A percentile compares a stretch with the other conserved stretches of the same genome.
These are phyloP conservation scores for Ceriops zippeliana DNA, from an alignment of 345 rosid genomes.

Conservation along the genomic window DNA sequence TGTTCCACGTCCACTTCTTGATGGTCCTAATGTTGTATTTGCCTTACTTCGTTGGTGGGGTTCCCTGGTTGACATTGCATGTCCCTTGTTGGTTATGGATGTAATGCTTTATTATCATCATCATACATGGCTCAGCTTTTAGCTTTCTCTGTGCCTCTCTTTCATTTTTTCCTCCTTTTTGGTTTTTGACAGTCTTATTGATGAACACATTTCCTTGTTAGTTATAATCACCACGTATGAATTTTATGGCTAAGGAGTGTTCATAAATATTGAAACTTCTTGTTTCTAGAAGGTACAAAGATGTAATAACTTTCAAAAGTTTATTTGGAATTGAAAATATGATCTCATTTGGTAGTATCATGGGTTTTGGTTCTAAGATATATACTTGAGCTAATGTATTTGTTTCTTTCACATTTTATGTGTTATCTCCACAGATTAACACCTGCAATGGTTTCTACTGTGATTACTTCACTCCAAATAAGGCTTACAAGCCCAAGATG, in stretches of 20 bases:
- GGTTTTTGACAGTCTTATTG: constrained; percentile 2
- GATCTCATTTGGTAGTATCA: constrained; percentile 2
- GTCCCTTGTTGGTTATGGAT: constrained; percentile 23
- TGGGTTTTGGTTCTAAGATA: background rate
- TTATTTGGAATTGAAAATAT: constrained; percentile 2
- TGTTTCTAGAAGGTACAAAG: constrained; percentile 11
- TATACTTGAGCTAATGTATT: background rate
- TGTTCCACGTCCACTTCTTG: constrained; percentile 15
- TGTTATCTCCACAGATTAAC: constrained; percentile 56
- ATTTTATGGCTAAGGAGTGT: no score
- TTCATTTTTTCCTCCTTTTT: background rate
- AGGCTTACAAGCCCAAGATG: constrained; percentile 92
- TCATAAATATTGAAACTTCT: background rate
- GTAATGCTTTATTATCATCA: constrained; percentile 30
- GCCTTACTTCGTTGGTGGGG: constrained; percentile 26
- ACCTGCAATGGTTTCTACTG: constrained; percentile 98
- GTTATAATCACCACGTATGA: background rate
- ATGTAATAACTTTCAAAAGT: constrained; percentile 7
- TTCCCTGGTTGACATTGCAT: constrained; percentile 14
- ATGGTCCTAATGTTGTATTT: constrained; percentile 36
- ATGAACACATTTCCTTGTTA: constrained; percentile 20
- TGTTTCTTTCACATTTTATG: background rate
- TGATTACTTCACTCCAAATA: constrained; percentile 93
- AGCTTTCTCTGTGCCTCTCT: constrained; percentile 23
- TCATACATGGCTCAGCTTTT: constrained; percentile 39